Evolutionary conservation across 2,329 filamentous ascomycete species (phyloP), one percentile per base, ranked within the genome.

Genomic region (Epichloe uncinata): DNA sequence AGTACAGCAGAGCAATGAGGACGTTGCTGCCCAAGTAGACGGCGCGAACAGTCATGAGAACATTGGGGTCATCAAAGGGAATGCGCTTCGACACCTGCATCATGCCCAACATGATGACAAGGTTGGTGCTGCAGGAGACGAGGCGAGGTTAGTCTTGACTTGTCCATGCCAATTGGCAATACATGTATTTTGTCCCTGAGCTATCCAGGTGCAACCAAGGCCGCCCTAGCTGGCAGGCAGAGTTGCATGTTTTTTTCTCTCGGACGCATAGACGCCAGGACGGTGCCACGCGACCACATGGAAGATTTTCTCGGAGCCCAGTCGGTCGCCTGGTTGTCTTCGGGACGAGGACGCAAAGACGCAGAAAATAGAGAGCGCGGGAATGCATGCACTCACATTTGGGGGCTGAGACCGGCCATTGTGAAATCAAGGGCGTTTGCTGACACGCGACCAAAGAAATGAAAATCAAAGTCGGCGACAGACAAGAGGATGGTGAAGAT

Each of bases 41-140:
- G 44, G 69, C 74, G 59, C 78, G 78, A 58, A 77, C 73, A 34
- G 69, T 60, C 64, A 77, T 79, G 58, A 81, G 74, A 18, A 78
- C 73, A 44, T 70, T 68, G 42, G 78, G 88, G 64, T 97, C 84
- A 33, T 97, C 91, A 63, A 97, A 95, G 45, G 90, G 88, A 54
- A 98, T 82, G 71, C 84, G 87, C 80, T 97, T 97, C 61, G 89
- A 86, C 54, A 95, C 85, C 78, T 96, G 91, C 88, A 97, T 96
- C 85, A 96, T 94, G 66, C 87, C 86, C 60, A 95, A 81, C 73
- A 95, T 90, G 82, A 95, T 89, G 74, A 87, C 76, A 68, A 95
- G 78, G 78, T 95, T 95, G 69, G 86, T 87, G 63, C 89, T 95
- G 69, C 55, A 49, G 5, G 22, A 48, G 35, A 48, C 11, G 18